Conservation (phyloP, 1,284 basidiomycete species). For the Porphyrellus sp. region DNA sequence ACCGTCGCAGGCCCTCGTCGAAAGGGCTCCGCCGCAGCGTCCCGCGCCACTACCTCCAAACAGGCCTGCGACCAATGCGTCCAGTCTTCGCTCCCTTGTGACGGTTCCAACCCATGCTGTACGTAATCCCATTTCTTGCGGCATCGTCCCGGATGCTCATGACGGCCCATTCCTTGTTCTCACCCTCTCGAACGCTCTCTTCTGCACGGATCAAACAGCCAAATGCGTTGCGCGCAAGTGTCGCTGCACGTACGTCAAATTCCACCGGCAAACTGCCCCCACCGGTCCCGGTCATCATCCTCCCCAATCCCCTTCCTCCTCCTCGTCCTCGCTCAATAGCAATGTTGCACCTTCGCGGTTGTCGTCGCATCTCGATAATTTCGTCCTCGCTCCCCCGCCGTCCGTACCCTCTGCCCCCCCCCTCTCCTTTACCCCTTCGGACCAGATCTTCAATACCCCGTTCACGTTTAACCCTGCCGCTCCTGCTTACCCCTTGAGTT, state of each 20-base stretch:
- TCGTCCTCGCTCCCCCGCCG: slow-evolving; percentile 36
- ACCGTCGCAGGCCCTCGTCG: slow-evolving; percentile 38
- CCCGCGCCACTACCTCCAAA: slow-evolving; percentile 71
- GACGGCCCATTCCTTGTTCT: neutral
- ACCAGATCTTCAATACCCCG: slow-evolving; percentile 37
- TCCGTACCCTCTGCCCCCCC: slow-evolving; percentile 27
- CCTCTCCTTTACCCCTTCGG: slow-evolving; percentile 18
- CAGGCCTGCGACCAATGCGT: slow-evolving; percentile 88
- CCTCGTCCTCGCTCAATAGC: slow-evolving; percentile 20
- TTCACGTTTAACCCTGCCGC: slow-evolving; percentile 32
- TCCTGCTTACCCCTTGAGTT: slow-evolving; percentile 18
- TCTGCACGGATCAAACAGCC: slow-evolving; percentile 41
- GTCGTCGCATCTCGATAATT: slow-evolving; percentile 35
- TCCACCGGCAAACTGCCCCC: slow-evolving; percentile 77
- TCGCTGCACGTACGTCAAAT: slow-evolving; percentile 82
- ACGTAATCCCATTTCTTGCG: slow-evolving; percentile 29
- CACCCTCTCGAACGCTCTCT: neutral
- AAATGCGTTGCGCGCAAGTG: slow-evolving; percentile 76
- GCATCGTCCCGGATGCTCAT: slow-evolving; percentile 1
- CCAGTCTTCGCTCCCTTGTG: slow-evolving; percentile 74
- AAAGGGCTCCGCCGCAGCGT: slow-evolving; percentile 59
- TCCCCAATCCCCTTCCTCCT: slow-evolving; percentile 29
- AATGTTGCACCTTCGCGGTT: slow-evolving; percentile 5
- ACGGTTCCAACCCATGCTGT: slow-evolving; percentile 79
- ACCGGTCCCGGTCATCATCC: slow-evolving; percentile 64